Base-by-base conservation (phyloP, 805 yeast genomes). In the Yamadazyma insecticola region DNA sequence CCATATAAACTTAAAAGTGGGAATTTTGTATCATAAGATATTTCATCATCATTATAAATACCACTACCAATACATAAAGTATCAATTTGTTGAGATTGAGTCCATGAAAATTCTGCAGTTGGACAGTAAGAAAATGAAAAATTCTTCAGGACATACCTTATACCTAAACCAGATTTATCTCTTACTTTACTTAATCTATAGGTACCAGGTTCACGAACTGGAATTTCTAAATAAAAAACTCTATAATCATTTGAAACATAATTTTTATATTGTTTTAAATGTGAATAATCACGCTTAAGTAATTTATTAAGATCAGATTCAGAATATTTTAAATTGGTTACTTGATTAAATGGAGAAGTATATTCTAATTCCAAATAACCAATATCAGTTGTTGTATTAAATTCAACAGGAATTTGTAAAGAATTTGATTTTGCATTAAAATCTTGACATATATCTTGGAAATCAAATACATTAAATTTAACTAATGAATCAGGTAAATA, bases 401-500 rank as follows among this genome's bases (percentile, higher is more conserved):
- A 72, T 42, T 79, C 76, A 10, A 92, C 65, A 5, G 97, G 96
- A 37, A 88, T 63, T 3, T 38, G 27, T 27, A 41, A 31, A 5
- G 38, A 32, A 4, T 29, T 16, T 6, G 13, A 7, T 17, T 20
- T 28, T 2, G 26, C 27, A 2, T 28, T 34, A 4, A 16, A 13
- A 28, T 30, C 29, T 20, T 48, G 46, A 59, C 98, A 92, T 38
- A 71, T 72, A 4, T 74, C 66, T 17, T 50, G 51, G 30, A 73
- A 76, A 29, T 68, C 74, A 44, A 76, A 73, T 3, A 96, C 96
- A 41, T 89, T 87, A 45, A 92, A 60, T 47, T 70, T 66, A 4
- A 94, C 96, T 0, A 94, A 81, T 26, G 94, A 82, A 56, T 90
- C 97, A 0, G 98, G 97, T 21, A 92, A 63, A 39, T 84, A 83